Evolutionary conservation across 176 grass and related monocot genomes (phyloP).

Genomic region (Musa troglodytarum): DNA sequence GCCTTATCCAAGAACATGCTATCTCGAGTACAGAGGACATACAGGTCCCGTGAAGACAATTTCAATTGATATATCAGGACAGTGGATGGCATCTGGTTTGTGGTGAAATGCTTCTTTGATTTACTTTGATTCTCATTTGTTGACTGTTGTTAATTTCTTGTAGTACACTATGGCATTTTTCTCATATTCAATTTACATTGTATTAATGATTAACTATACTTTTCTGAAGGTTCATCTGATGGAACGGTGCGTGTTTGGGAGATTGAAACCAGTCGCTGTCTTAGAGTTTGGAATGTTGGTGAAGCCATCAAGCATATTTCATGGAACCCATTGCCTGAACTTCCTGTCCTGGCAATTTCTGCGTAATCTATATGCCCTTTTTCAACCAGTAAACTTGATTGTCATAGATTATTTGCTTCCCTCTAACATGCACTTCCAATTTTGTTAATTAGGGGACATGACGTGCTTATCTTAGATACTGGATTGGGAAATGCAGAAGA

Average conservation of each 20-base stretch:
- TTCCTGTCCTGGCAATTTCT: conserved; percentile 69
- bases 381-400: conserved; percentile 26
- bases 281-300: conserved; percentile 71
- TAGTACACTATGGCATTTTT: not conserved
- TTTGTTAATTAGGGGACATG: conserved; percentile 43
- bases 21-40: conserved; percentile 88
- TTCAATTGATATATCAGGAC: conserved; percentile 73
- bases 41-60: conserved; percentile 59
- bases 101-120: conserved; percentile 10
- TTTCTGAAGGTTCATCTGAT: conserved; percentile 67
- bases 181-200: not conserved
- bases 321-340: conserved; percentile 85
- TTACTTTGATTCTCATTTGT: conserved; percentile 12
- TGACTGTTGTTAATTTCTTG: not conserved
- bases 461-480: conserved; percentile 70
- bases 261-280: conserved; percentile 82
- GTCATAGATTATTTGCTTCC: not conserved
- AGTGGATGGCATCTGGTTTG: conserved; percentile 93
- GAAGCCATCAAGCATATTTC: conserved; percentile 51
- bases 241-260: conserved; percentile 89
- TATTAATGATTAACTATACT: not conserved
- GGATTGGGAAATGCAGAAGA: conserved; percentile 62
- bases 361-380: conserved; percentile 36
- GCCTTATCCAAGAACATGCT: conserved; percentile 90
- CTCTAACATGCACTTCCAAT: not conserved